phyloP scores from a whole-genome alignment of 345 rosid genomes.

The Eucalyptus pauciflora region DNA sequence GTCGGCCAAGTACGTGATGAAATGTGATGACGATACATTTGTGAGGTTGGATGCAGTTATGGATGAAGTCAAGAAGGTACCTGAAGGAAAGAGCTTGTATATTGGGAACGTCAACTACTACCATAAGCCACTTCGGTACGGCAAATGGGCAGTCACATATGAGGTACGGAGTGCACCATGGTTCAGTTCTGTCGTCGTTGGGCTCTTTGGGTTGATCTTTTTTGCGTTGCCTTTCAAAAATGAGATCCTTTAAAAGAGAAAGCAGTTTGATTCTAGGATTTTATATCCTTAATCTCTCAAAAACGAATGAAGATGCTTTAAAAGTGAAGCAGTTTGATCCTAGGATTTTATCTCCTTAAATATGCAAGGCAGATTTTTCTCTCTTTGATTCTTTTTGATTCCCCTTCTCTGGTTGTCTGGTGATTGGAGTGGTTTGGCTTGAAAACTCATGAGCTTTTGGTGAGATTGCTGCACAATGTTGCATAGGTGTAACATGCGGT shows the following conservation, averaged over 20 bases:
- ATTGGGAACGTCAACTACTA: constrained; percentile 84
- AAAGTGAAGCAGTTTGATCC: background rate
- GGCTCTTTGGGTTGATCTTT: background rate
- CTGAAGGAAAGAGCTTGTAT: constrained; percentile 52
- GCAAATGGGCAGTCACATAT: constrained; percentile 98
- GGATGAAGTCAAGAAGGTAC: constrained; percentile 52
- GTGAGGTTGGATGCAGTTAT: constrained; percentile 67
- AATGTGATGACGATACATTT: constrained; percentile 93
- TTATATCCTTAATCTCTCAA: background rate
- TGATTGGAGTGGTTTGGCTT: background rate
- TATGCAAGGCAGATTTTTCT: background rate
- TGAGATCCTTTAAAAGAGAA: background rate
- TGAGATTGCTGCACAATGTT: background rate
- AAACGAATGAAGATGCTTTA: background rate
- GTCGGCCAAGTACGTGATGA: constrained; percentile 71
- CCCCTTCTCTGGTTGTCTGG: background rate
- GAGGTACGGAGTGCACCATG: constrained; percentile 35
- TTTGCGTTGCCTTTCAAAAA: background rate
- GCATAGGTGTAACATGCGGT: background rate
- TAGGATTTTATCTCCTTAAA: background rate
- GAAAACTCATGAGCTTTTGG: background rate
- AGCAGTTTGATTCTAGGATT: background rate
- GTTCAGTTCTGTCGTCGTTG: background rate
- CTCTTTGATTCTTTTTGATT: background rate
- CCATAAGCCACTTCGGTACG: constrained; percentile 77